Evolutionary conservation across 2,329 filamentous ascomycete genomes (phyloP), one percentile per base, ranked within the genome.

Genomic region (Talaromyces sp.): DNA sequence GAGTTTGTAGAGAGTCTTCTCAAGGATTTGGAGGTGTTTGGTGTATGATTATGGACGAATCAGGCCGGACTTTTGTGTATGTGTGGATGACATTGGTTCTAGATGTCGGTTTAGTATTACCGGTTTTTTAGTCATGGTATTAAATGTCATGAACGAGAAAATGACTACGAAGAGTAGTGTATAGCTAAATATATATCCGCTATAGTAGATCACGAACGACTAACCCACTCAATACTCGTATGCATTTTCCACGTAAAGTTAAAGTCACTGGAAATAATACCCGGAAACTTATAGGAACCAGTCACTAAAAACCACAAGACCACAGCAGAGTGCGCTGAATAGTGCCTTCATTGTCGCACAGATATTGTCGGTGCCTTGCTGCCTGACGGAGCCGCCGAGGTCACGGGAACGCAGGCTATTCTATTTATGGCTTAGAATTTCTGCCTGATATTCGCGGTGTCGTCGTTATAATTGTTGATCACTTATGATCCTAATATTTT

Each of bases 1-100:
- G 57, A 34, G n/a, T 73, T 68, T 65, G 68, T 65, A 56, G 57
- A 44, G 23, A 61, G 42, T 34, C 54, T 61, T 8, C 76, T 76
- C 1, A 16, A 34, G 42, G 34, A 42, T 42, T 52, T 61, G 53
- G 59, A 61, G 31, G 42, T 53, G 3, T 61, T 61, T 57, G 59
- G 59, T 23, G 53, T 61, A 6, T 57, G 14, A 16, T 36, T 36
- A 2, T 36, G 34, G 12, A 34, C 23, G 23, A 23, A 23, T 23
- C 2, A 2, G 2, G 23, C 23, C 23, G 23, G 23, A 23, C 23
- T 2, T 23, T 23, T 23, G 23, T 23, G 23, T 2, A 23, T 23
- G 23, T 23, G 23, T 23, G 23, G 23, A 23, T 23, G 23, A 2
- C 1, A 23, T 23, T 23, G 23, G 23, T 23, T 23, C 23, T 23